A percentile compares a stretch with the other conserved stretches of the same genome.
These are phyloP conservation scores for Friedmanniomyces simplex DNA, from an alignment of 495 filamentous ascomycete genomes.

Conservation along the genomic window DNA sequence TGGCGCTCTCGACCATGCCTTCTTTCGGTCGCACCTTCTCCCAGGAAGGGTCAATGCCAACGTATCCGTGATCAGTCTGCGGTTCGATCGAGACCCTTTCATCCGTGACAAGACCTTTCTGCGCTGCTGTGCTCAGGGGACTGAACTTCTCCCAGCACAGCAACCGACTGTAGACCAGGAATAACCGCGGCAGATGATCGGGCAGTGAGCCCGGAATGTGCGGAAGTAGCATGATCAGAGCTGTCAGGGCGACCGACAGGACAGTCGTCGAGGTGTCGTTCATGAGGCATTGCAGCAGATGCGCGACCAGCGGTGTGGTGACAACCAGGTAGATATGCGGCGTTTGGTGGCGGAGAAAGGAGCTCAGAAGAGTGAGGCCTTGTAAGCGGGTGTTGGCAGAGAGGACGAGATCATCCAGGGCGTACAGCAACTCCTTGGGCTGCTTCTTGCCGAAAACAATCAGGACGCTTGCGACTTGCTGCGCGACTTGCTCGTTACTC, in stretches of 20 bases:
- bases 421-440: slow-evolving; percentile 55
- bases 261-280: slow-evolving; percentile 60
- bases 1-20: slow-evolving; percentile 46
- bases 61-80: slow-evolving; percentile 4
- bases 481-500: slow-evolving; percentile 39
- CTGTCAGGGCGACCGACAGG: slow-evolving; percentile 54
- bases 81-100: slow-evolving; percentile 6
- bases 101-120: slow-evolving; percentile 11
- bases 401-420: slow-evolving; percentile 49
- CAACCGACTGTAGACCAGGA: slow-evolving; percentile 63
- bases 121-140: slow-evolving; percentile 23
- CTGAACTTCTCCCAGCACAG: slow-evolving; percentile 58
- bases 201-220: slow-evolving; percentile 59
- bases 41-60: slow-evolving; percentile 37
- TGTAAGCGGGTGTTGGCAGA: slow-evolving; percentile 47
- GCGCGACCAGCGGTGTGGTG: slow-evolving; percentile 54
- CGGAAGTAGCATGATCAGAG: slow-evolving; percentile 64
- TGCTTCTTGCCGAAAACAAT: slow-evolving; percentile 53
- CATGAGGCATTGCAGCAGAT: slow-evolving; percentile 58
- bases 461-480: slow-evolving; percentile 42
- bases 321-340: slow-evolving; percentile 61
- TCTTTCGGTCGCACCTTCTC: slow-evolving; percentile 47
- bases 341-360: slow-evolving; percentile 56
- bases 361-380: slow-evolving; percentile 48
- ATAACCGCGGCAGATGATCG: slow-evolving; percentile 52